Conservation (phyloP, 2,329 filamentous ascomycete genomes). For the Fusarium dimerum region DNA sequence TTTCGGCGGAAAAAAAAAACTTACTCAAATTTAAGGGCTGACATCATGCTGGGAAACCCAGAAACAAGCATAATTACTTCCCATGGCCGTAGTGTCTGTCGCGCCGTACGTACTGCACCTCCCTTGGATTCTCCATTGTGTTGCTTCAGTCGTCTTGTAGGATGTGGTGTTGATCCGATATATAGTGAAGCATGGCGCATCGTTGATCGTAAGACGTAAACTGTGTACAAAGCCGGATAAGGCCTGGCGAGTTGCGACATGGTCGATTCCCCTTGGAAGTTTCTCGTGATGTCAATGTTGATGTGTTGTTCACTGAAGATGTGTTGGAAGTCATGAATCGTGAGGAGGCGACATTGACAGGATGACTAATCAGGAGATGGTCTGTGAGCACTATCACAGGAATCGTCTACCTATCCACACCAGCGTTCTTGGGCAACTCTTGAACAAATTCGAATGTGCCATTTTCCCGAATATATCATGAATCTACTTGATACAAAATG, state of each 20-base stretch:
- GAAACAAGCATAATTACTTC: slow-evolving; percentile 86
- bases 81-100: slow-evolving; percentile 74
- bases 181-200: slow-evolving; percentile 73
- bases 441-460: background rate
- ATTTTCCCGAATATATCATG: slow-evolving; percentile 1
- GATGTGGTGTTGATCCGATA: slow-evolving; percentile 89
- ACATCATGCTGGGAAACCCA: slow-evolving; percentile 84
- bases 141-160: slow-evolving; percentile 79
- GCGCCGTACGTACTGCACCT: slow-evolving; percentile 76
- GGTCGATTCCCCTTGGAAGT: slow-evolving; percentile 10
- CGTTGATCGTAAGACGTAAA: slow-evolving; percentile 87
- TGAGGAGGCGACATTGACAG: slow-evolving; percentile 21
- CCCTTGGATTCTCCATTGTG: slow-evolving; percentile 87
- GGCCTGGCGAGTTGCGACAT: slow-evolving; percentile 51
- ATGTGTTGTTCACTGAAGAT: slow-evolving; percentile 1
- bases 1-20: slow-evolving; percentile 30
- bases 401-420: background rate
- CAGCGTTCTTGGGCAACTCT: background rate
- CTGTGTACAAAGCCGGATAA: slow-evolving; percentile 89
- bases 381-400: background rate
- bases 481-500: slow-evolving; percentile 1
- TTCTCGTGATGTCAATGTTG: background rate
- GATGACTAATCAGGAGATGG: slow-evolving; percentile 22
- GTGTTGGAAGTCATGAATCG: slow-evolving; percentile 20
- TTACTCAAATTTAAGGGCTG: slow-evolving; percentile 92